Conservation (phyloP, 148 eudicot genomes). For the Amaranthus cruentus region DNA sequence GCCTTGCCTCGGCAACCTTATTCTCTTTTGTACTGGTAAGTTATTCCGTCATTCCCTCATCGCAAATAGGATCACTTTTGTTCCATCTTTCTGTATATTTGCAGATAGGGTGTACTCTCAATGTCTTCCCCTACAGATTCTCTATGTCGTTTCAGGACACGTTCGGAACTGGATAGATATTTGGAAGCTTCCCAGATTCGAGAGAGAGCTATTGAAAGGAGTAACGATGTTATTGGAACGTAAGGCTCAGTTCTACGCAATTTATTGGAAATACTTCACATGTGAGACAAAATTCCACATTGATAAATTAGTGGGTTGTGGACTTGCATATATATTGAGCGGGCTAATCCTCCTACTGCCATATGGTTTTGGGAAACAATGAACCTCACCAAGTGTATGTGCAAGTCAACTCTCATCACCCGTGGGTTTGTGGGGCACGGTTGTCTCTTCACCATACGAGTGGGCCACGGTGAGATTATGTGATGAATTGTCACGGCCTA, state of each 20-base stretch:
- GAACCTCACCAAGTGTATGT: no score
- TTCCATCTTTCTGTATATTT: slow-evolving; percentile 9
- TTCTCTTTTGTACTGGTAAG: slow-evolving; percentile 93
- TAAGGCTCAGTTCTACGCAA: slow-evolving; percentile 33
- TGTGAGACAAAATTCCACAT: no score
- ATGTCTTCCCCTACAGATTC: slow-evolving; percentile 58
- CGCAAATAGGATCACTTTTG: slow-evolving; percentile 2
- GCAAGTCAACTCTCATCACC: no score
- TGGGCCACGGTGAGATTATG: no score
- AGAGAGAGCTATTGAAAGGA: slow-evolving; percentile 87
- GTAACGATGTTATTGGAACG: slow-evolving; percentile 88
- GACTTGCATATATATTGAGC: no score
- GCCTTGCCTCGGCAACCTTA: slow-evolving; percentile 97
- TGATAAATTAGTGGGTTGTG: no score
- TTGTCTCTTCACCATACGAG: no score
- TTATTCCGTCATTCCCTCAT: slow-evolving; percentile 11
- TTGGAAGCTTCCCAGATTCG: slow-evolving; percentile 95
- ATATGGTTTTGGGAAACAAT: no score
- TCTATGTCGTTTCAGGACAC: slow-evolving; percentile 89
- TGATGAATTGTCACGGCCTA: no score
- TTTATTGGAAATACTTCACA: no score
- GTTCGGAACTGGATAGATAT: slow-evolving; percentile 82
- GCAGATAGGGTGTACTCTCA: slow-evolving; percentile 47
- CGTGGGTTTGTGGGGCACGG: no score
- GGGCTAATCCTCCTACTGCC: no score